These are phyloP conservation scores for Malassezia globosa DNA, from an alignment of 1,284 basidiomycete species.

Conservation along the genomic window DNA sequence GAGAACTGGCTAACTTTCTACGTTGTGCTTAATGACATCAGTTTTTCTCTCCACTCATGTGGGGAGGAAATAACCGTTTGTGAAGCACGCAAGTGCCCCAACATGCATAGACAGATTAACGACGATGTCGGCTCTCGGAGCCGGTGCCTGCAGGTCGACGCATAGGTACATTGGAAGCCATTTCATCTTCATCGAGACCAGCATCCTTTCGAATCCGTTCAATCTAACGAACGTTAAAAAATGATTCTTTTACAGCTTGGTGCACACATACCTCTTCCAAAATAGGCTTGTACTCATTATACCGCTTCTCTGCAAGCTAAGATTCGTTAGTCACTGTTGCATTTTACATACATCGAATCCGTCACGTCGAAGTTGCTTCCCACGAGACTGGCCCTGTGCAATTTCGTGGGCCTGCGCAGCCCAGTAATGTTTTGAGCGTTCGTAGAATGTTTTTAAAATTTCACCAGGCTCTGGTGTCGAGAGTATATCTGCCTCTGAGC, in stretches of 20 bases:
- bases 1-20: too few species aligned
- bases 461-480: constrained; percentile 82
- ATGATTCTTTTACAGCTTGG: too few species aligned
- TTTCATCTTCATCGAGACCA: constrained; percentile 73
- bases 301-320: constrained; percentile 34
- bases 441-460: constrained; percentile 71
- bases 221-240: too few species aligned
- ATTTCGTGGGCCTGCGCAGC: constrained; percentile 58
- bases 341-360: constrained; percentile 48
- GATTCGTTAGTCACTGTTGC: constrained; percentile 24
- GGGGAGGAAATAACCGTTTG: too few species aligned
- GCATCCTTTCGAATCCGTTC: constrained; percentile 74
- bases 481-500: constrained; percentile 62
- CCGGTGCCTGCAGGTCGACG: constrained; percentile 44
- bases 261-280: constrained; percentile 27
- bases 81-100: too few species aligned
- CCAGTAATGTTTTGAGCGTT: constrained; percentile 62
- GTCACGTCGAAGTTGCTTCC: constrained; percentile 67
- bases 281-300: constrained; percentile 42
- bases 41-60: too few species aligned
- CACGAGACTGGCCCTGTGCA: constrained; percentile 56
- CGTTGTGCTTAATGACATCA: too few species aligned
- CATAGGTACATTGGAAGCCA: constrained; percentile 42
- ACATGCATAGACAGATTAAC: constrained; percentile 20
- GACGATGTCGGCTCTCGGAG: constrained; percentile 39